A percentile compares a stretch with the other conserved stretches of the same genome.
phyloP scores from a whole-genome alignment of 140 eudicot species.

The Anethum foeniculum region DNA sequence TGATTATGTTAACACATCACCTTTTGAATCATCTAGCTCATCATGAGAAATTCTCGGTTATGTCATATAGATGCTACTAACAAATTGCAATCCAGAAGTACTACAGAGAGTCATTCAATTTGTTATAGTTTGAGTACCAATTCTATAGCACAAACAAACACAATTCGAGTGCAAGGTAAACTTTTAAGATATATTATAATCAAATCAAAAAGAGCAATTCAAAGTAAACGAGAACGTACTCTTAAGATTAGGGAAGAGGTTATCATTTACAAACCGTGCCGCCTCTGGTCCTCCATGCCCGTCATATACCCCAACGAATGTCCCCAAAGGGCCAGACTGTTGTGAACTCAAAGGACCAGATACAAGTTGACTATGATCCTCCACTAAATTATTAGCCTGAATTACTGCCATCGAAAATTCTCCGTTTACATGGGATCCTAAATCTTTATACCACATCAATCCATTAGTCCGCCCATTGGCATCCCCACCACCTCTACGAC shows the following conservation, averaged over 20 bases:
- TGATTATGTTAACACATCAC: background rate
- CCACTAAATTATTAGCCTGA: constrained; percentile 76
- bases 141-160: background rate
- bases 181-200: constrained; percentile 5
- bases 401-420: constrained; percentile 87
- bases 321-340: constrained; percentile 57
- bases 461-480: constrained; percentile 56
- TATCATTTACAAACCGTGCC: constrained; percentile 59
- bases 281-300: constrained; percentile 97
- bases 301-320: constrained; percentile 78
- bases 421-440: constrained; percentile 61
- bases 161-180: background rate
- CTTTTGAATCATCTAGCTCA: background rate
- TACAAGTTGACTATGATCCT: constrained; percentile 84
- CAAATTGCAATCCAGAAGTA: background rate
- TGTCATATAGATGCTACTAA: background rate
- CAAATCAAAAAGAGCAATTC: background rate
- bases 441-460: constrained; percentile 70
- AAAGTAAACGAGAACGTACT: constrained; percentile 38
- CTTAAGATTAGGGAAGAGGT: constrained; percentile 59
- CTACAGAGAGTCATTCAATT: background rate
- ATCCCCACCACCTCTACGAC: constrained; percentile 18
- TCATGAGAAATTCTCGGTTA: background rate
- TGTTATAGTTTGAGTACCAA: background rate
- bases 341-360: constrained; percentile 61